Conservation (phyloP, 169 alveolate genomes). For the Cryptosporidium tyzzeri region DNA sequence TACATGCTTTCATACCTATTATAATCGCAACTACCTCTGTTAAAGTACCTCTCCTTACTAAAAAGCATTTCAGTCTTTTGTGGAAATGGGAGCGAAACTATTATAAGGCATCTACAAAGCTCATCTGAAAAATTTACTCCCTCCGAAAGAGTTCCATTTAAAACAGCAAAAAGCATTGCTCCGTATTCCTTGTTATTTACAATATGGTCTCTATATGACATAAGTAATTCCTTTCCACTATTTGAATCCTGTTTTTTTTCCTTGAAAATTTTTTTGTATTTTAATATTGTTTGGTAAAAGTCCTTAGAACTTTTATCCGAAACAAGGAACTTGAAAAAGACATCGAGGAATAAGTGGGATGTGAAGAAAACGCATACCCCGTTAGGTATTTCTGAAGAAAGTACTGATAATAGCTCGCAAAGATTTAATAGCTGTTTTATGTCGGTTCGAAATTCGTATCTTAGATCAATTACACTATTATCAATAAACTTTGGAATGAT, state of each 20-base stretch:
- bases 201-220: conserved; percentile 37
- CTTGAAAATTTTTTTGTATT: conserved; percentile 76
- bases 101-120: conserved; percentile 92
- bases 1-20: conserved; percentile 54
- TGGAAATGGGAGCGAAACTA: conserved; percentile 96
- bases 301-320: conserved; percentile 48
- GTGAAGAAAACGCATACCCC: conserved; percentile 86
- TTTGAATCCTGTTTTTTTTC: conserved; percentile 60
- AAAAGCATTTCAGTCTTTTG: conserved; percentile 78
- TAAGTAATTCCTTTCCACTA: conserved; percentile 39
- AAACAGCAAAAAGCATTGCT: conserved; percentile 92
- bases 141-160: conserved; percentile 94
- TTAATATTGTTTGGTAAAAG: conserved; percentile 46
- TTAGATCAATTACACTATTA: conserved; percentile 76
- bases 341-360: conserved; percentile 79
- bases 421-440: conserved; percentile 75
- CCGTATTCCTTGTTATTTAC: conserved; percentile 78
- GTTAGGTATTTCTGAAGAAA: conserved; percentile 78
- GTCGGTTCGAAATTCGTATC: conserved; percentile 78
- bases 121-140: conserved; percentile 97
- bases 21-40: conserved; percentile 6
- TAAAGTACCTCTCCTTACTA: conserved; percentile 73
- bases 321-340: conserved; percentile 70
- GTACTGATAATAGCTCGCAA: conserved; percentile 71
- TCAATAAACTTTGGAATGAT: conserved; percentile 38